Evolutionary conservation across 129 eudicot species (phyloP).

Genomic region (Centella asiatica): DNA sequence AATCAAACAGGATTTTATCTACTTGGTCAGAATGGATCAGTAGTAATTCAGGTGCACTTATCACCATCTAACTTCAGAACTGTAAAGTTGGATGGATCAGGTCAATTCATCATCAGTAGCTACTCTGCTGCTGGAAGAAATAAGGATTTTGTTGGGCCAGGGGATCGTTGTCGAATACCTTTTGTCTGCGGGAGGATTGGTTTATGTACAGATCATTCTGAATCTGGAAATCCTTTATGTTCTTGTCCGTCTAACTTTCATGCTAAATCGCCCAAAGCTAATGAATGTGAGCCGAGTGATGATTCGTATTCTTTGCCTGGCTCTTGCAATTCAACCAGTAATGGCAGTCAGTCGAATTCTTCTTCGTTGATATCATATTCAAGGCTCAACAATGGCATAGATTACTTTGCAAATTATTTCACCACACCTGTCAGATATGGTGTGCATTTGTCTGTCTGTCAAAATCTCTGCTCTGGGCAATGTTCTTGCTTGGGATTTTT

Average conservation of each 20-base stretch:
- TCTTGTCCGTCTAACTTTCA: constrained; percentile 58
- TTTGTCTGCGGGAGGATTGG: constrained; percentile 49
- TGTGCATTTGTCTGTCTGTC: constrained; percentile 40
- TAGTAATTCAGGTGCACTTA: constrained; percentile 30
- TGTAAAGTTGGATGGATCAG: constrained; percentile 40
- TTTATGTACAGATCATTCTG: constrained; percentile 29
- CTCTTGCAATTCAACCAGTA: constrained; percentile 36
- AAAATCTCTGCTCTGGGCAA: constrained; percentile 44
- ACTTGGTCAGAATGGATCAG: constrained; percentile 32
- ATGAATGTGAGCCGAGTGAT: constrained; percentile 42
- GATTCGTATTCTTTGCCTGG: constrained; percentile 29
- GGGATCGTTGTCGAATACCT: constrained; percentile 43
- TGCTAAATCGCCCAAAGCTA: constrained; percentile 11
- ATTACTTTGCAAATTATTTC: constrained; percentile 48
- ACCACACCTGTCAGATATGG: constrained; percentile 26
- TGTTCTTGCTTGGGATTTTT: constrained; percentile 72
- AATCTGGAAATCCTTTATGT: constrained; percentile 32
- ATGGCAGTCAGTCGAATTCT: constrained; percentile 17
- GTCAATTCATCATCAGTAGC: constrained; percentile 36
- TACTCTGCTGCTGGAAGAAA: constrained; percentile 11
- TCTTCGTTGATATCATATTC: constrained; percentile 27
- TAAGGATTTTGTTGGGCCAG: constrained; percentile 44
- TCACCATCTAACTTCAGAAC: constrained; percentile 33
- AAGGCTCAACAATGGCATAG: constrained; percentile 35
- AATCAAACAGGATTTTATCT: constrained; percentile 56